These are phyloP conservation scores for Extremus antarcticus DNA, from an alignment of 495 filamentous ascomycete species.

Conservation along the genomic window DNA sequence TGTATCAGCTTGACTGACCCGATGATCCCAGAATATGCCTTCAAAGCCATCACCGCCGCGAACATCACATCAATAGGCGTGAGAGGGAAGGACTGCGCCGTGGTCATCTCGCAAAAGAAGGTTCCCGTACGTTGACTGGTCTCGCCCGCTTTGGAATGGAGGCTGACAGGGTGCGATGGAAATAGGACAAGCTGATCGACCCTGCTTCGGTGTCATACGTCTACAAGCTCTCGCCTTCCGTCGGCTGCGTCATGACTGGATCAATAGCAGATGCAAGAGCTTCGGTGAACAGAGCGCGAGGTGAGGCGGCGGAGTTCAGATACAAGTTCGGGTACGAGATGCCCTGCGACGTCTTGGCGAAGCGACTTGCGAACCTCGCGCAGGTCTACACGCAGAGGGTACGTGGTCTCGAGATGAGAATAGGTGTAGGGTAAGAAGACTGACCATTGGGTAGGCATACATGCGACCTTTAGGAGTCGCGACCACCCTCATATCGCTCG, in stretches of 20 bases:
- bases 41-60: constrained; percentile 97
- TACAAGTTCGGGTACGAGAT: constrained; percentile 99
- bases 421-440: neutral
- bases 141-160: neutral
- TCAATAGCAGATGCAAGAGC: constrained; percentile 96
- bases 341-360: constrained; percentile 93
- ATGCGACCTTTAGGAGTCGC: constrained; percentile 96
- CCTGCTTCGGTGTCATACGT: constrained; percentile 93
- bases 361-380: constrained; percentile 95
- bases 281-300: constrained; percentile 79
- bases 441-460: constrained; percentile 59
- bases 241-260: constrained; percentile 96
- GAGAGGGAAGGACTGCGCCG: constrained; percentile 90
- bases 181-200: constrained; percentile 95
- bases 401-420: constrained; percentile 24
- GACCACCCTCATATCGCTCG: constrained; percentile 84
- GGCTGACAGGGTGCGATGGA: neutral
- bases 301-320: constrained; percentile 91
- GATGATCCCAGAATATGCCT: constrained; percentile 78
- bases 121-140: constrained; percentile 83
- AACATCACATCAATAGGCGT: constrained; percentile 97
- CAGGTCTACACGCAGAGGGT: constrained; percentile 98
- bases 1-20: neutral
- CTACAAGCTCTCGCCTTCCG: constrained; percentile 89
- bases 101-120: constrained; percentile 98